Base-by-base conservation (phyloP, 176 grass and related monocot genomes). In the Ampelocalamus luodianensis region DNA sequence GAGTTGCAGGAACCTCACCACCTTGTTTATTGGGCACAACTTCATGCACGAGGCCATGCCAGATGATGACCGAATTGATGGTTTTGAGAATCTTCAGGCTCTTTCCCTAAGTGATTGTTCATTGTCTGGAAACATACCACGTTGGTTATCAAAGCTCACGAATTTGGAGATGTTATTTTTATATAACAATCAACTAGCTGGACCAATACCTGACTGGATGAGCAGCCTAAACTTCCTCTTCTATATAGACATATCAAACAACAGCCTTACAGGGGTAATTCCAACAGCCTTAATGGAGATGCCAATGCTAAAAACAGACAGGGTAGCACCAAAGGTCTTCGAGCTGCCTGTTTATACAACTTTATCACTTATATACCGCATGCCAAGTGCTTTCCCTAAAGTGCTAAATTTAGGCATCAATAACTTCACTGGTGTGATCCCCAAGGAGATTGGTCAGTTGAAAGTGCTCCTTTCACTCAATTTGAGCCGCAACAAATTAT, bases 51-150 rank as follows among this genome's bases (percentile, higher is more conserved):
- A 92, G 7, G 4, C 24, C 15, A 83, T 92, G 43, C 84, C 84
- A 53, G 17, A 92, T 29, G 84, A 75, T 48, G 24, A 72, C 0
- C 74, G 0, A 38, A 34, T 67, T 62, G 29, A 48, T 11, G 84
- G 76, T 22, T 92, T 92, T 73, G 65, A 81, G 34, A 85, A 67
- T 77, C 75, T 92, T 27, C 91, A 92, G 49, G 77, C 80, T 15
- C 1, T 92, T 42, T 26, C 74, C 1, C 16, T 92, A 0, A 51
- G 2, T 45, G 68, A 42, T 0, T 92, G 91, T 29, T 68, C 43
- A 20, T 53, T 92, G 71, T 83, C 53, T 71, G 91, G 91, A 17
- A 51, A 11, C 40, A 81, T 92, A 36, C 88, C 91, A 0, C 7
- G 4, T 65, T 92, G 91, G 84, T 8, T 92, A 84, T 80, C 63